Evolutionary conservation across 345 rosid species (phyloP).

Genomic region (Triadica sebifera): DNA sequence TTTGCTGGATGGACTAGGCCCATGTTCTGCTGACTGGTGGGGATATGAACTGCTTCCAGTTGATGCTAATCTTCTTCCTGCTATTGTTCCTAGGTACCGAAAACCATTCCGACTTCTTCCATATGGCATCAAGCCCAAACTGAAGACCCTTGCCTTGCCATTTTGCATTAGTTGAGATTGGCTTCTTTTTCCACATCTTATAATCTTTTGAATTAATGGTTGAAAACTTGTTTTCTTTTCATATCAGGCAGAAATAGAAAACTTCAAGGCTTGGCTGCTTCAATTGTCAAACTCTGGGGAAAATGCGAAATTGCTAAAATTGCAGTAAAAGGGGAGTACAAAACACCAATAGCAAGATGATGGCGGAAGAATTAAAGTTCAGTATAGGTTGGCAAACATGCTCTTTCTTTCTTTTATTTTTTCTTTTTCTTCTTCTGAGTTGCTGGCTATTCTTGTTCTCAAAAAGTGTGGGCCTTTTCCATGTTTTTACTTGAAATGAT

Average conservation of each 20-base stretch:
- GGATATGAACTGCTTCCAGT: constrained; percentile 90
- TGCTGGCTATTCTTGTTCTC: no score
- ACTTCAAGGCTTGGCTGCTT: constrained; percentile 82
- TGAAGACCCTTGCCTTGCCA: constrained; percentile 84
- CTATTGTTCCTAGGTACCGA: constrained; percentile 65
- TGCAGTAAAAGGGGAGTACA: constrained; percentile 91
- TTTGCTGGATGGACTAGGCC: constrained; percentile 85
- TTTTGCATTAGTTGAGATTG: constrained; percentile 67
- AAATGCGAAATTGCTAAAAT: constrained; percentile 93
- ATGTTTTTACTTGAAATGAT: no score
- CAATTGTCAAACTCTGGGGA: constrained; percentile 91
- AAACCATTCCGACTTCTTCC: constrained; percentile 96
- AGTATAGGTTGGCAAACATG: constrained; percentile 12
- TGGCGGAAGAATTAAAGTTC: constrained; percentile 91
- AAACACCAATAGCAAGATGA: constrained; percentile 70
- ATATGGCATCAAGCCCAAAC: constrained; percentile 66
- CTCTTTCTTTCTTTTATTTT: not conserved
- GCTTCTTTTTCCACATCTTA: constrained; percentile 12
- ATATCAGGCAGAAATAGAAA: constrained; percentile 79
- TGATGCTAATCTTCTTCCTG: constrained; percentile 91
- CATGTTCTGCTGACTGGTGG: constrained; percentile 92
- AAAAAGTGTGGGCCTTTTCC: no score
- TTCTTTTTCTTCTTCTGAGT: not conserved
- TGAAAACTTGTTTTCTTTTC: constrained; percentile 21
- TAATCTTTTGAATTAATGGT: constrained; percentile 11